Conservation (phyloP, 768 basidiomycete genomes). For the Hortiboletus campestris region DNA sequence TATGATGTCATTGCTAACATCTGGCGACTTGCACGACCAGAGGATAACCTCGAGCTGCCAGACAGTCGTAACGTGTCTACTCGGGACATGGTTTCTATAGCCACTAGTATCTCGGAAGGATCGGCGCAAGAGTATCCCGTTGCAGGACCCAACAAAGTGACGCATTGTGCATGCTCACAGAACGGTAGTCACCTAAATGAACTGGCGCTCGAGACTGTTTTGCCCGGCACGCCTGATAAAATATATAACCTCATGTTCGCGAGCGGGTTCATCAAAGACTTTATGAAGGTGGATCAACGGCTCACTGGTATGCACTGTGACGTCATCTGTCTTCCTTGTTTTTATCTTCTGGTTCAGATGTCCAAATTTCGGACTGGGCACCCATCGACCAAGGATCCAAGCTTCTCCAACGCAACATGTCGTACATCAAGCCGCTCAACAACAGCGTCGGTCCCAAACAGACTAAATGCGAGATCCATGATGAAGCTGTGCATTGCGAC, state of each 20-base stretch:
- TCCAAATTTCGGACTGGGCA: conserved; percentile 95
- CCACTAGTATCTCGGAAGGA: conserved; percentile 19
- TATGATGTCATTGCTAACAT: conserved; percentile 96
- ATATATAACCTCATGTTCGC: conserved; percentile 96
- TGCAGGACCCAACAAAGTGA: conserved; percentile 47
- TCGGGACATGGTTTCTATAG: conserved; percentile 18
- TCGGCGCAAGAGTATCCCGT: conserved; percentile 2
- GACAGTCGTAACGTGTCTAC: conserved; percentile 17
- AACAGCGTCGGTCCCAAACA: conserved; percentile 90
- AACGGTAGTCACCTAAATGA: conserved; percentile 70
- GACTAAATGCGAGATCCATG: conserved; percentile 92
- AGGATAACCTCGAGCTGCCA: conserved; percentile 35
- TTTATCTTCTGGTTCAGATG: conserved; percentile 49
- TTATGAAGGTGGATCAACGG: conserved; percentile 87
- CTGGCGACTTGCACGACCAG: conserved; percentile 88
- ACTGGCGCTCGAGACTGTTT: conserved; percentile 68
- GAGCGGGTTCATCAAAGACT: conserved; percentile 93
- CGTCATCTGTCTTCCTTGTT: background rate
- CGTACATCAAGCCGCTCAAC: conserved; percentile 92
- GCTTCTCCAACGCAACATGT: conserved; percentile 83
- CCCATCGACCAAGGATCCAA: conserved; percentile 61
- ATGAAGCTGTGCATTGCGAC: conserved; percentile 78
- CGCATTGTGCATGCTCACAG: conserved; percentile 72
- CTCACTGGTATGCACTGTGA: conserved; percentile 61
- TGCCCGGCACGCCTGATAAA: conserved; percentile 92